phyloP scores from a whole-genome alignment of 768 basidiomycete species.

The Mycena rebaudengoi region DNA sequence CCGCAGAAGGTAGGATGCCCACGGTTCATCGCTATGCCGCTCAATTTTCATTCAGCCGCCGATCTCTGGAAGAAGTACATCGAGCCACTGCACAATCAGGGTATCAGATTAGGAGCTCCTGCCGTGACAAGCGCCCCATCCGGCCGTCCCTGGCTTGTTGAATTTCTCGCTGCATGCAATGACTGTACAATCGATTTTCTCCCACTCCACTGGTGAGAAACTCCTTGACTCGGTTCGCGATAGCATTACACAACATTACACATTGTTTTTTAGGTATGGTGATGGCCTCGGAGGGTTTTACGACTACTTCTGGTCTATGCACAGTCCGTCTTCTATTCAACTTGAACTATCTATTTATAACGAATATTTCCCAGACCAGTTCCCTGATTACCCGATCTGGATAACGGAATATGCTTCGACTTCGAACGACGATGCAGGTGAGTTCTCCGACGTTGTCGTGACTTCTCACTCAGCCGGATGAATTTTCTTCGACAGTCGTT shows the following conservation, averaged over 20 bases:
- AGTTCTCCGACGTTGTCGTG: too few relatives aligned
- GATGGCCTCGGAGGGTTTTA: not conserved
- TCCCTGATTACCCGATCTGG: not conserved
- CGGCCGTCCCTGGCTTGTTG: constrained; percentile 42
- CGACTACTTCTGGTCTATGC: not conserved
- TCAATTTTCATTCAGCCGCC: too few relatives aligned
- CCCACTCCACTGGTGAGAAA: constrained; percentile 49
- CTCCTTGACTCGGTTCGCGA: not conserved
- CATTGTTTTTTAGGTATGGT: not conserved
- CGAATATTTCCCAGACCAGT: too few relatives aligned
- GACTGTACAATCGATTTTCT: constrained; percentile 47
- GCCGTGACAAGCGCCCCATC: constrained; percentile 42
- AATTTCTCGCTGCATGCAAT: constrained; percentile 44
- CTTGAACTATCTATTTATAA: too few relatives aligned
- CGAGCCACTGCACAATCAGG: constrained; percentile 40
- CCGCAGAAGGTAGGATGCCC: too few relatives aligned
- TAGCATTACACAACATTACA: too few relatives aligned
- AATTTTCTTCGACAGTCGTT: too few relatives aligned
- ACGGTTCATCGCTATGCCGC: too few relatives aligned
- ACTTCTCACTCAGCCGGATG: too few relatives aligned
- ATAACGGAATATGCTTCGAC: not conserved
- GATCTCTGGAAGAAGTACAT: constrained; percentile 47
- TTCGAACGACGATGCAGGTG: not conserved
- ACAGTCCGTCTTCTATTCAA: too few relatives aligned
- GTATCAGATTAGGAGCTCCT: constrained; percentile 44